A percentile compares a stretch with the other conserved stretches of the same genome.
These are phyloP conservation scores for Theobroma grandiflorum DNA, from an alignment of 441 rosid species.

Conservation along the genomic window DNA sequence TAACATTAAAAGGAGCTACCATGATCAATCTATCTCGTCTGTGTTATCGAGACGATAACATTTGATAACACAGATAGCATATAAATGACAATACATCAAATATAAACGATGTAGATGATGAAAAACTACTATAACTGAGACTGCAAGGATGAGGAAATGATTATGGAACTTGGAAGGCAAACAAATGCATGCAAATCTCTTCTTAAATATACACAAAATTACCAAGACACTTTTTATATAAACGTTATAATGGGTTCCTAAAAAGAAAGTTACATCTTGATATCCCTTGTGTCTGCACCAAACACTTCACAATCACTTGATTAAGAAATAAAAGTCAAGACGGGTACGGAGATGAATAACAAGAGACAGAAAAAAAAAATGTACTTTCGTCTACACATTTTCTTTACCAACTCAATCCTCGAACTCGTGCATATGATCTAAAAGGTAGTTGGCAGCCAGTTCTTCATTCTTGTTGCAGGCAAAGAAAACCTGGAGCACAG, in stretches of 20 bases:
- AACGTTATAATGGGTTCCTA: constrained; percentile 25
- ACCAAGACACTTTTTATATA: constrained; percentile 15
- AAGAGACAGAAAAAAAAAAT: background rate
- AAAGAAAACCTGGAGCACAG: constrained; percentile 86
- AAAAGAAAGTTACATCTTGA: constrained; percentile 35
- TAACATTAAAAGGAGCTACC: background rate
- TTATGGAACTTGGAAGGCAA: background rate
- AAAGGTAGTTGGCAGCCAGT: constrained; percentile 93
- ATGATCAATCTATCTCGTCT: background rate
- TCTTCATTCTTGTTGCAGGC: constrained; percentile 98
- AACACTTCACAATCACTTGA: constrained; percentile 34
- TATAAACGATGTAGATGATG: background rate
- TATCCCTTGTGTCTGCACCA: constrained; percentile 34
- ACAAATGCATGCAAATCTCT: background rate
- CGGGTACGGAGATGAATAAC: background rate
- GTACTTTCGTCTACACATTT: constrained; percentile 18
- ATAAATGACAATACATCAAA: too few species aligned
- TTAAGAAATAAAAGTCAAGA: constrained; percentile 18
- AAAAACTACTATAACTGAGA: too few species aligned
- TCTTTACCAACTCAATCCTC: constrained; percentile 55
- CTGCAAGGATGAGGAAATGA: too few species aligned
- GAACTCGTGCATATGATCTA: constrained; percentile 90
- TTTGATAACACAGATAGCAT: too few species aligned
- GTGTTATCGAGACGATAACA: too few species aligned
- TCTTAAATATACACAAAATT: background rate